phyloP scores from a whole-genome alignment of 2,329 filamentous ascomycete species.

The Calonectria montana region DNA sequence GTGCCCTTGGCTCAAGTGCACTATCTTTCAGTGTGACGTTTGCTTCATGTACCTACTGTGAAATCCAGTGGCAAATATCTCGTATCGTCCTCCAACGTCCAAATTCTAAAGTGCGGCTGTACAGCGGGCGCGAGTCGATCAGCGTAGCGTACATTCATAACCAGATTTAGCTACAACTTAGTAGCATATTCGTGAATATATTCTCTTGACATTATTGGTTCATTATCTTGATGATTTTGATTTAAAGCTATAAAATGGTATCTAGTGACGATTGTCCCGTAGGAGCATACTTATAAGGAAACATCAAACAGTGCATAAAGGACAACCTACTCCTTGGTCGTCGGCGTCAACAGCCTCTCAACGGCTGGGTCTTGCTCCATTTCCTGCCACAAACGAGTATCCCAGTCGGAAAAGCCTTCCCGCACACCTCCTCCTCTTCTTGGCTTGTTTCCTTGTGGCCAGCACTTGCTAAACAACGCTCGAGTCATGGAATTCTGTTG shows the following conservation, averaged over 20 bases:
- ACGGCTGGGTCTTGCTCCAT: constrained; percentile 59
- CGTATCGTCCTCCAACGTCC: too few species aligned
- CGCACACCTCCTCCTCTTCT: constrained; percentile 53
- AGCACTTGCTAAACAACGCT: constrained; percentile 45
- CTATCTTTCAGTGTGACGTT: too few species aligned
- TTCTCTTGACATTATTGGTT: not conserved
- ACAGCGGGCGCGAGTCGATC: too few species aligned
- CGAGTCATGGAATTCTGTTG: not conserved
- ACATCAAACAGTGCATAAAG: not conserved
- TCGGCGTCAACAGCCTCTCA: not conserved
- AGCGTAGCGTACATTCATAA: too few species aligned
- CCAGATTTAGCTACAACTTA: too few species aligned
- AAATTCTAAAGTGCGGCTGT: too few species aligned
- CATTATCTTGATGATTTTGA: not conserved
- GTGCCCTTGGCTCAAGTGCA: too few species aligned
- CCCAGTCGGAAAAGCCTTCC: constrained; percentile 60
- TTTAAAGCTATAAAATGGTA: not conserved
- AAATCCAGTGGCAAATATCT: too few species aligned
- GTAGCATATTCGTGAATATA: too few species aligned
- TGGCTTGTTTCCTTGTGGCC: constrained; percentile 56
- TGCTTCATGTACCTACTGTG: too few species aligned
- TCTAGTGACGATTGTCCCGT: not conserved
- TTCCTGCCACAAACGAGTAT: constrained; percentile 68
- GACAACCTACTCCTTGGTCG: not conserved
- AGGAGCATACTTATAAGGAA: not conserved